phyloP scores from a whole-genome alignment of 345 rosid genomes.

The Brassica nigra region DNA sequence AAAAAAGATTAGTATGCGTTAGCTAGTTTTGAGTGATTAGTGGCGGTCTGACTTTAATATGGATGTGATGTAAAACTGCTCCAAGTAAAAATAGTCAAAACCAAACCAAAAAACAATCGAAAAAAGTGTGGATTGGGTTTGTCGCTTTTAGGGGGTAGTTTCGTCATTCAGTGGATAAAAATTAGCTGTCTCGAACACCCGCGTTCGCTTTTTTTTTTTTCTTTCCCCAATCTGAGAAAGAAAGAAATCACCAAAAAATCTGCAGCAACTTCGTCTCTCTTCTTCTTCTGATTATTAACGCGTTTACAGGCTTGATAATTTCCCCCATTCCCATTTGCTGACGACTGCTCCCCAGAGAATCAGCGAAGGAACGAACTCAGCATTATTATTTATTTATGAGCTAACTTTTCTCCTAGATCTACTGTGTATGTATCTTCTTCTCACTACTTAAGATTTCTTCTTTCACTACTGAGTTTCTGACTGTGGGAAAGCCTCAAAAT shows the following conservation, averaged over 20 bases:
- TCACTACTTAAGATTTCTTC: constrained; percentile 2
- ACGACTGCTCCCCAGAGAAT: neutral
- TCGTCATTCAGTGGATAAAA: neutral
- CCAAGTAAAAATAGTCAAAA: constrained; percentile 3
- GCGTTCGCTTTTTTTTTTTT: constrained; percentile 25
- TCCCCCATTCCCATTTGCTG: neutral
- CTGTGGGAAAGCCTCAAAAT: neutral
- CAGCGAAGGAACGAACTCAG: neutral
- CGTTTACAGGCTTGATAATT: constrained; percentile 1
- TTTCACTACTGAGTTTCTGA: constrained; percentile 21
- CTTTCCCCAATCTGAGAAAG: constrained; percentile 32
- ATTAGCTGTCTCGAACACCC: constrained; percentile 31
- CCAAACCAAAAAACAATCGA: neutral
- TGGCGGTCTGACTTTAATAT: neutral
- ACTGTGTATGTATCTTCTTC: neutral
- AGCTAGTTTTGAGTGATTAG: neutral
- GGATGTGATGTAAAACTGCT: constrained; percentile 30
- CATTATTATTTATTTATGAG: constrained; percentile 12
- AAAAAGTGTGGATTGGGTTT: neutral
- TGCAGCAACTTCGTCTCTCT: constrained; percentile 14
- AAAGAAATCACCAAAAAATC: constrained; percentile 20
- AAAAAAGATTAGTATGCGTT: neutral
- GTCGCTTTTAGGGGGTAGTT: constrained; percentile 18
- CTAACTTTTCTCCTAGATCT: constrained; percentile 28
- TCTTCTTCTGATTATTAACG: neutral